Conservation (phyloP, 1,139 yeast species). For the Blastobotrys apis region DNA sequence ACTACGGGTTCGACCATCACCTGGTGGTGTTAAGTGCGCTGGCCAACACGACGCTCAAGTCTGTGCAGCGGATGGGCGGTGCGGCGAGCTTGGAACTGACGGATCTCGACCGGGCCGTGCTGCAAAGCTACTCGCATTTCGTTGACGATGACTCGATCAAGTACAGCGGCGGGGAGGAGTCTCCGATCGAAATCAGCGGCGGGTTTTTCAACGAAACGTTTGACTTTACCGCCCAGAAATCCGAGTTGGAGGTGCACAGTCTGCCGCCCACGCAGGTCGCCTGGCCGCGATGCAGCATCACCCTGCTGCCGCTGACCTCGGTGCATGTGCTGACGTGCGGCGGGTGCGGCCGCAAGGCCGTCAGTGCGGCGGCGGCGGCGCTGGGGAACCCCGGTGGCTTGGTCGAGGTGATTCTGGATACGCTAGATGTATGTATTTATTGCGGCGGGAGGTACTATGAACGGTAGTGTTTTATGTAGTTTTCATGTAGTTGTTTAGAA, state of each 20-base stretch:
- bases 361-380: conserved; percentile 7
- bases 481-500: no score
- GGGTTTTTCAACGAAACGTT: conserved; percentile 22
- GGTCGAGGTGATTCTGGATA: conserved; percentile 17
- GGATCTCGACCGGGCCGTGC: conserved; percentile 20
- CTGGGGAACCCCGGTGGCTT: conserved; percentile 13
- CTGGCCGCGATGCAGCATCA: conserved; percentile 27
- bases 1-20: conserved; percentile 13
- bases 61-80: conserved; percentile 6
- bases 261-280: not conserved
- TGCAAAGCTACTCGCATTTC: conserved; percentile 13
- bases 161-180: not conserved
- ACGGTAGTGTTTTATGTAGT: no score
- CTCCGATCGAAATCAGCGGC: conserved; percentile 16
- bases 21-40: conserved; percentile 12
- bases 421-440: conserved; percentile 24
- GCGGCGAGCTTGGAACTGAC: conserved; percentile 6
- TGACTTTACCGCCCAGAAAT: conserved; percentile 16
- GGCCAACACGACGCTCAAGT: conserved; percentile 16
- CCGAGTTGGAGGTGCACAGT: not conserved
- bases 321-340: conserved; percentile 23
- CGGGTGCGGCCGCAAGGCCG: conserved; percentile 23
- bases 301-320: conserved; percentile 22
- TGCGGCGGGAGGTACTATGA: conserved; percentile 27
- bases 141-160: conserved; percentile 2